phyloP scores from a whole-genome alignment of 495 filamentous ascomycete species.

The Amphirosellinia nigrospora region DNA sequence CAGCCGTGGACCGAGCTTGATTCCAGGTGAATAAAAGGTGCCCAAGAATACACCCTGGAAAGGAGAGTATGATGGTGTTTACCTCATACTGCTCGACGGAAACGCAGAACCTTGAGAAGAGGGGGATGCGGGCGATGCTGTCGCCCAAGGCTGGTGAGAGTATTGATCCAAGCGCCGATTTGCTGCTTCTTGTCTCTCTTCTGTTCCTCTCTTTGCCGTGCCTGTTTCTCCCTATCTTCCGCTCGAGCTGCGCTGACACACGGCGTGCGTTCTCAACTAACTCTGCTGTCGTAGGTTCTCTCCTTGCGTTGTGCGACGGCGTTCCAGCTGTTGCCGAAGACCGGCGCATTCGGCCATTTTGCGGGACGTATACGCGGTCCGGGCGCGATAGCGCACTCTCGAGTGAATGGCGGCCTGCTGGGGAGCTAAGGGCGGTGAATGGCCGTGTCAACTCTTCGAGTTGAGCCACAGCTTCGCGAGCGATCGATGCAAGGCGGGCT shows the following conservation, averaged over 20 bases:
- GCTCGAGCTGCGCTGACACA: conserved; percentile 26
- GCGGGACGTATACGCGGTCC: conserved; percentile 14
- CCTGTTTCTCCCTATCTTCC: conserved; percentile 17
- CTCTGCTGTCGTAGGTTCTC: conserved; percentile 21
- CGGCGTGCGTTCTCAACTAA: conserved; percentile 25
- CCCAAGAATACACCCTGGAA: background rate
- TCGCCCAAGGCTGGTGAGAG: background rate
- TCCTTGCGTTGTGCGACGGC: background rate
- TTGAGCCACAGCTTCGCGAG: conserved; percentile 22
- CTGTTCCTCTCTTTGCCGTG: conserved; percentile 1
- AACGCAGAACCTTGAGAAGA: background rate
- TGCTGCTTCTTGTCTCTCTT: conserved; percentile 7
- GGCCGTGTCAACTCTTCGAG: conserved; percentile 26
- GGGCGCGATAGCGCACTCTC: background rate
- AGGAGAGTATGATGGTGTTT: background rate
- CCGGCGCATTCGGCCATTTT: conserved; percentile 1
- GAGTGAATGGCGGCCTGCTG: conserved; percentile 2
- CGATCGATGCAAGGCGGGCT: conserved; percentile 25
- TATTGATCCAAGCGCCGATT: conserved; percentile 3
- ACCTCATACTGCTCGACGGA: background rate
- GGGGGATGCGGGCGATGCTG: background rate
- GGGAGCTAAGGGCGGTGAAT: conserved; percentile 8
- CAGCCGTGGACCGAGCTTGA: background rate
- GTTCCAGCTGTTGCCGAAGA: conserved; percentile 7
- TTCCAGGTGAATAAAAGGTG: no score